A percentile compares a stretch with the other conserved stretches of the same genome.
Conservation (phyloP, 345 rosid species). For the Murraya paniculata region DNA sequence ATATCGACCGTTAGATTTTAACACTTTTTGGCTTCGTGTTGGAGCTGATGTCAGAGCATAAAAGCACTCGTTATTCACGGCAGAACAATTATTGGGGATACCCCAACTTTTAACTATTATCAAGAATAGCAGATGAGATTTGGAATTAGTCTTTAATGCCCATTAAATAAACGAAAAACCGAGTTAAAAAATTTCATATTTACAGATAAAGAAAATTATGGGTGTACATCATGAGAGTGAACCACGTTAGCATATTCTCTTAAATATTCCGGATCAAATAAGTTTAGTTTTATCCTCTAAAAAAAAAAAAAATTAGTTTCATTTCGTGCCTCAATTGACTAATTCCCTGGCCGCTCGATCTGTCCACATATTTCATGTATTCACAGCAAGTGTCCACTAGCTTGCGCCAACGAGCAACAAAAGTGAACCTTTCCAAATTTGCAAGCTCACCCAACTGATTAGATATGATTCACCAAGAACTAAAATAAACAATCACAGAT, state of each 20-base stretch:
- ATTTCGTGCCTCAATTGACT: too few species aligned
- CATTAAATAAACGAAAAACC: neutral
- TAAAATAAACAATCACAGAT: neutral
- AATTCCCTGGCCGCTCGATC: too few species aligned
- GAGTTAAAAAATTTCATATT: too few species aligned
- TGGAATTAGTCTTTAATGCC: neutral
- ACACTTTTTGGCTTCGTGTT: neutral
- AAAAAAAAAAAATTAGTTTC: too few species aligned
- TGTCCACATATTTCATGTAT: too few species aligned
- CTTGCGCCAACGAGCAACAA: neutral
- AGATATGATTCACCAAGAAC: neutral
- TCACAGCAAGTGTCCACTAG: neutral
- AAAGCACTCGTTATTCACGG: neutral
- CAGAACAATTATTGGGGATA: too few species aligned
- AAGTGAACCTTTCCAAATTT: neutral
- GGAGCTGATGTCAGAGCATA: neutral
- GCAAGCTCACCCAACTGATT: neutral
- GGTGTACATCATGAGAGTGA: too few species aligned
- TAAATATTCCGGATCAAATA: too few species aligned
- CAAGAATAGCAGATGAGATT: neutral
- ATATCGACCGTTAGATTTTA: slow-evolving; percentile 27
- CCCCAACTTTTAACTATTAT: neutral
- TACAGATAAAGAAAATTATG: too few species aligned
- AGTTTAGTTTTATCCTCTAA: too few species aligned
- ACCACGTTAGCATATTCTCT: too few species aligned